Conservation (phyloP, 257 asterid genomes). For the Mitragyna speciosa region DNA sequence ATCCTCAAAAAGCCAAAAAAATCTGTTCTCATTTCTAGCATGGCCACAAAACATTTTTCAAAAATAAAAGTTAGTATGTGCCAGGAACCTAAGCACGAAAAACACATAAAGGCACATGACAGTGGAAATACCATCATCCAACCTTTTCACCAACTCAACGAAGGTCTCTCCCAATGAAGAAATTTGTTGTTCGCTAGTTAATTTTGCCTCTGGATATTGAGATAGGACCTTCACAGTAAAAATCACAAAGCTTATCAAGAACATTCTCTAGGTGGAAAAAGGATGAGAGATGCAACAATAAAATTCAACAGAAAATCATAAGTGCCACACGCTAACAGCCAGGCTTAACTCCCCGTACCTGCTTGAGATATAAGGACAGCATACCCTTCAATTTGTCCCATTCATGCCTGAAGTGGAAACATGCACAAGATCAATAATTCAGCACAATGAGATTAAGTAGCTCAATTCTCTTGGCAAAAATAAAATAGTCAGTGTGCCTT, state of each 20-base stretch:
- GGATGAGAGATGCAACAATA: neutral
- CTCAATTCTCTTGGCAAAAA: neutral
- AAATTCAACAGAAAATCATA: slow-evolving; percentile 6
- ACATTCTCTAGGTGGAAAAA: neutral
- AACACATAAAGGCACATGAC: slow-evolving; percentile 29
- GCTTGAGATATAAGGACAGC: slow-evolving; percentile 69
- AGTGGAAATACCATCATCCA: slow-evolving; percentile 89
- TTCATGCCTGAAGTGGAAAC: slow-evolving; percentile 60
- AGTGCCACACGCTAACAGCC: slow-evolving; percentile 9
- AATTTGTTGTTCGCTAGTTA: slow-evolving; percentile 68
- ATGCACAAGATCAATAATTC: slow-evolving; percentile 22
- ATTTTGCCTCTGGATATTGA: slow-evolving; percentile 85
- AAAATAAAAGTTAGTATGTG: neutral
- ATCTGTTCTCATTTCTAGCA: neutral
- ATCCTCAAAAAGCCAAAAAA: neutral
- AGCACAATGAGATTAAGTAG: neutral
- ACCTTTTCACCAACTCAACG: slow-evolving; percentile 81
- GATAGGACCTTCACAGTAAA: slow-evolving; percentile 57
- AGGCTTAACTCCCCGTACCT: slow-evolving; percentile 57
- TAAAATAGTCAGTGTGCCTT: neutral
- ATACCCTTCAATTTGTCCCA: slow-evolving; percentile 76
- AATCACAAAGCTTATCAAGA: slow-evolving; percentile 4
- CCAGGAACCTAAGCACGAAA: slow-evolving; percentile 1
- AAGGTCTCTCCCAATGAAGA: slow-evolving; percentile 73
- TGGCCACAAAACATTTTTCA: neutral